A percentile compares a stretch with the other conserved stretches of the same genome.
Evolutionary conservation across 441 rosid genomes (phyloP).

Genomic region (Gossypium armourianum): DNA sequence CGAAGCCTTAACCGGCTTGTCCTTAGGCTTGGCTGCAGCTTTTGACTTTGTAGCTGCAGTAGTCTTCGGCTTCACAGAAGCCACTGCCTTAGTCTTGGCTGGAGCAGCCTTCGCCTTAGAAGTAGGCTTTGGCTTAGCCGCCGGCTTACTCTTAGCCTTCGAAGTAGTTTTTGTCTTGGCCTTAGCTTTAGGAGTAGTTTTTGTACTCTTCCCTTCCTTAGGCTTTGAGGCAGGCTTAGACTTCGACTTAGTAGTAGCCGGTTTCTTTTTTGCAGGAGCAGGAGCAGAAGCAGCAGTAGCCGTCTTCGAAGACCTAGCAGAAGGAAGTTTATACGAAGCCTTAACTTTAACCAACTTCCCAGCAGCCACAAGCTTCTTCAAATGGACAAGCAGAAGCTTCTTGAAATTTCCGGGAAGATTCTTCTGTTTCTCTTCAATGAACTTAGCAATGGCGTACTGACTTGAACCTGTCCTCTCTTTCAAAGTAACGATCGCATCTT

Average conservation of each 20-base stretch:
- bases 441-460: conserved; percentile 74
- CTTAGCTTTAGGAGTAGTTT: conserved; percentile 25
- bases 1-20: conserved; percentile 46
- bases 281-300: conserved; percentile 26
- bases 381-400: conserved; percentile 51
- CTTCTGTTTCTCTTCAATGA: conserved; percentile 70
- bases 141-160: conserved; percentile 39
- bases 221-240: conserved; percentile 25
- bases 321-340: conserved; percentile 53
- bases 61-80: conserved; percentile 28
- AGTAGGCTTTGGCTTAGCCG: conserved; percentile 29
- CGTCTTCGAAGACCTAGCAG: conserved; percentile 32
- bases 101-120: conserved; percentile 25
- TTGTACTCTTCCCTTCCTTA: conserved; percentile 24
- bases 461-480: conserved; percentile 85
- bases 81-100: conserved; percentile 26
- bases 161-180: conserved; percentile 25
- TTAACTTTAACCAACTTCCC: conserved; percentile 66
- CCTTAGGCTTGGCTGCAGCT: conserved; percentile 29
- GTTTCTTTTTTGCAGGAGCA: conserved; percentile 30
- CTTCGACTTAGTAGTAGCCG: conserved; percentile 23
- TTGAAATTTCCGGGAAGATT: conserved; percentile 47
- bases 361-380: conserved; percentile 59
- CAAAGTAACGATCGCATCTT: conserved; percentile 56
- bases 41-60: conserved; percentile 25